Evolutionary conservation across 2,329 filamentous ascomycete species (phyloP).

Genomic region (Pseudomassariella vexata): DNA sequence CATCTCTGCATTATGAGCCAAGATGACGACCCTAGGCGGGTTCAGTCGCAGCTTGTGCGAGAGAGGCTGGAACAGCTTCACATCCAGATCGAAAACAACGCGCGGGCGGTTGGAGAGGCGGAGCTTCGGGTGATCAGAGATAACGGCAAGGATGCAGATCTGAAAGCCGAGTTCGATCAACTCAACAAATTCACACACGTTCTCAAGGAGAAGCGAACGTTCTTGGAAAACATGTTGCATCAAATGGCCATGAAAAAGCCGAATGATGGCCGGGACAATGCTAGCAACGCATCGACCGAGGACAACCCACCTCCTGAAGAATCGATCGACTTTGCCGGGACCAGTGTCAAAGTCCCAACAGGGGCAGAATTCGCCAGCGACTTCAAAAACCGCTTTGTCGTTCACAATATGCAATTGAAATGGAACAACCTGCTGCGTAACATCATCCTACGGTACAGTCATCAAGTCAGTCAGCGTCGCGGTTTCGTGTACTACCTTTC

Average conservation of each 20-base stretch:
- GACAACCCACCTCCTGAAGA: background rate
- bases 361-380: conserved; percentile 83
- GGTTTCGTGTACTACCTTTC: conserved; percentile 99
- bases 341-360: conserved; percentile 55
- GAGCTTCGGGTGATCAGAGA: conserved; percentile 59
- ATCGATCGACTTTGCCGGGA: conserved; percentile 13
- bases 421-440: conserved; percentile 97
- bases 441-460: conserved; percentile 93
- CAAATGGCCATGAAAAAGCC: conserved; percentile 37
- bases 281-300: conserved; percentile 4
- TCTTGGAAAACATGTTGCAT: conserved; percentile 52
- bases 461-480: conserved; percentile 91
- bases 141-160: conserved; percentile 40
- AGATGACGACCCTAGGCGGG: conserved; percentile 79
- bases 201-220: conserved; percentile 51
- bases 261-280: conserved; percentile 17
- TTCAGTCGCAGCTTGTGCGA: conserved; percentile 81
- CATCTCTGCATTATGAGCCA: conserved; percentile 94
- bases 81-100: conserved; percentile 71
- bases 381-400: conserved; percentile 96
- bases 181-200: conserved; percentile 50
- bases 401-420: conserved; percentile 95
- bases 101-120: conserved; percentile 66
- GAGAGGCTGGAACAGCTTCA: conserved; percentile 73
- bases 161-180: conserved; percentile 56